Evolutionary conservation across 192 early-diverging fungal genomes (phyloP).

Genomic region (Backusella luteola): DNA sequence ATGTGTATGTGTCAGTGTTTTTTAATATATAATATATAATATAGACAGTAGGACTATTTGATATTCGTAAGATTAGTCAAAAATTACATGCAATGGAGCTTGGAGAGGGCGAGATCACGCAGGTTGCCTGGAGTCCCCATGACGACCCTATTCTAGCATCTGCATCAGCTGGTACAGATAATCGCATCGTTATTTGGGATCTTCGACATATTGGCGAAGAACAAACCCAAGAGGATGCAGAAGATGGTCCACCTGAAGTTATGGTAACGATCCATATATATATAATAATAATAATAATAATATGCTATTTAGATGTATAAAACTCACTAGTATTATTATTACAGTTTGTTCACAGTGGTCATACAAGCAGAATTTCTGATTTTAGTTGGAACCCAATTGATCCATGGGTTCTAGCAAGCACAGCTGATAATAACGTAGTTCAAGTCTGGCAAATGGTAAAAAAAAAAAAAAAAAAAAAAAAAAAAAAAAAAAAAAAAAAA

Average conservation of each 20-base stretch:
- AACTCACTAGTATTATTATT: background rate
- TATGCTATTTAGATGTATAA: background rate
- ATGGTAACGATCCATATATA: constrained; percentile 52
- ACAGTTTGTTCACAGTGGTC: constrained; percentile 96
- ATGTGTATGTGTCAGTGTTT: background rate
- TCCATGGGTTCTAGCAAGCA: constrained; percentile 92
- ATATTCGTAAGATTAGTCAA: constrained; percentile 87
- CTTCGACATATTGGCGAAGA: constrained; percentile 93
- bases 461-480: background rate
- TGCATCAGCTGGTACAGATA: constrained; percentile 86
- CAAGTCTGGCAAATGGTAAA: constrained; percentile 98
- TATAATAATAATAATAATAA: too few species aligned
- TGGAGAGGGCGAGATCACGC: constrained; percentile 90
- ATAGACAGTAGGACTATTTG: constrained; percentile 91
- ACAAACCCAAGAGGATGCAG: constrained; percentile 96
- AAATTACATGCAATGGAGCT: constrained; percentile 86
- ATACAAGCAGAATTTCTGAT: constrained; percentile 94
- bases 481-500: too few species aligned
- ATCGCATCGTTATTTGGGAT: constrained; percentile 95
- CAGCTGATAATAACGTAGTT: constrained; percentile 95
- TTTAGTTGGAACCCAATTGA: constrained; percentile 93
- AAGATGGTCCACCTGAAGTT: constrained; percentile 97
- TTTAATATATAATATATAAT: background rate
- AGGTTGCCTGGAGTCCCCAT: constrained; percentile 91
- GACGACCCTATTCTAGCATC: constrained; percentile 89